Percentiles rank a stretch among this genome's conserved stretches.
Conservation (phyloP, 2,329 filamentous ascomycete species). For the Nothomitra cinnamomea region DNA sequence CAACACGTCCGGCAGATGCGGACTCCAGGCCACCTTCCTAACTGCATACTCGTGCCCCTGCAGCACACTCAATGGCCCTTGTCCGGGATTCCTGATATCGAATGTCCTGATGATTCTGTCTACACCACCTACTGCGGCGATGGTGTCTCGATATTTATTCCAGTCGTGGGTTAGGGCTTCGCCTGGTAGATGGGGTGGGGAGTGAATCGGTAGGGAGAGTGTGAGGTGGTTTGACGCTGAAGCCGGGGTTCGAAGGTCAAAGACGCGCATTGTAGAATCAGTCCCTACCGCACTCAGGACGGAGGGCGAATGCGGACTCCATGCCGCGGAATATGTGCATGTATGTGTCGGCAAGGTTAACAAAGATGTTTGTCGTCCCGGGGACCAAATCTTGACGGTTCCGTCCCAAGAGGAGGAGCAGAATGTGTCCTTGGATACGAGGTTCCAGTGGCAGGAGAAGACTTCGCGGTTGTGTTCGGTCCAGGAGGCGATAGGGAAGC, state of each 20-base stretch:
- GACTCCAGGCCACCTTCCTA: slow-evolving; percentile 73
- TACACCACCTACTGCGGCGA: slow-evolving; percentile 78
- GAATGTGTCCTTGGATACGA: slow-evolving; percentile 80
- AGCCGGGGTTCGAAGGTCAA: slow-evolving; percentile 75
- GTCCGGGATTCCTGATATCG: slow-evolving; percentile 62
- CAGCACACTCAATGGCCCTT: slow-evolving; percentile 57
- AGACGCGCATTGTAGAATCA: slow-evolving; percentile 78
- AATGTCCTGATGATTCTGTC: slow-evolving; percentile 79
- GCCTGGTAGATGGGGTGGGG: slow-evolving; percentile 46
- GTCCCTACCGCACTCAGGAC: slow-evolving; percentile 76
- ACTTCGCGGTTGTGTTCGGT: slow-evolving; percentile 87
- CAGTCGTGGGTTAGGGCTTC: slow-evolving; percentile 93
- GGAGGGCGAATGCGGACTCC: slow-evolving; percentile 73
- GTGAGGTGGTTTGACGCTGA: slow-evolving; percentile 79
- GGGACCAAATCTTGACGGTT: slow-evolving; percentile 90
- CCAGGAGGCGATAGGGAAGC: slow-evolving; percentile 83
- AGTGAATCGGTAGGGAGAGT: slow-evolving; percentile 68
- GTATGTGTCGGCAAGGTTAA: slow-evolving; percentile 78
- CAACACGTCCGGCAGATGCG: slow-evolving; percentile 76
- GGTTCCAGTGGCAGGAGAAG: slow-evolving; percentile 84
- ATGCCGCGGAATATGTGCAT: slow-evolving; percentile 87
- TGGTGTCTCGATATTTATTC: slow-evolving; percentile 87
- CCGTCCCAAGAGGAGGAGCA: slow-evolving; percentile 91
- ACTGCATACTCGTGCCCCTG: slow-evolving; percentile 81
- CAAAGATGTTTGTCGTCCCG: slow-evolving; percentile 51